Evolutionary conservation across 306 rosid species (phyloP), one percentile per base, ranked within the genome.

Genomic region (Begonia masoniana): DNA sequence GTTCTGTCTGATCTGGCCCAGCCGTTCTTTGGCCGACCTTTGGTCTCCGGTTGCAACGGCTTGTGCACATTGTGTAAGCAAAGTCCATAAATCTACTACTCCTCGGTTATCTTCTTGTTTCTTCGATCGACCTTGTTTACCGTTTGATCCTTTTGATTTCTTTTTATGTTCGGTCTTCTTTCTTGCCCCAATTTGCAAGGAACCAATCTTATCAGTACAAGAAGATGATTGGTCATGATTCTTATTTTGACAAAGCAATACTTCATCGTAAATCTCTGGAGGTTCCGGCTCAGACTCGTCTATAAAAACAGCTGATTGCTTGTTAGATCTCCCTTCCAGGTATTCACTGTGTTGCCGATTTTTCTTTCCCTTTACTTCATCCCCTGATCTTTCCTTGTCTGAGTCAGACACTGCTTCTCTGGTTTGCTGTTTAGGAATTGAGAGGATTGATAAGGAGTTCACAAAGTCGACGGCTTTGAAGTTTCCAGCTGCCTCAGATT

Each of bases 1-100:
- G 16, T 65, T 51, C 21, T 55, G 70, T 61, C 68, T 50, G 19
- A 76, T 68, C 55, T 65, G 61, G 35, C 21, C 52, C 7, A 76
- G 67, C 6, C 61, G 53, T 36, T 68, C 56, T 31, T 11, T 59
- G 12, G 75, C 68, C 35, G 60, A 54, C 12, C 35, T 58, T 15
- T 42, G 66, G 17, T 76, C 76, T 43, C 55, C 51, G 57, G 6
- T 47, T 9, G 70, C 60, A 15, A 76, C 78, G 3, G 78, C 70
- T 52, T 72, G 64, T 12, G 76, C 73, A 61, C 76, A 68, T 10
- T 65, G 67, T 54, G 51, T 76, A 16, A 72, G 52, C 43, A 72
- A 49, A 23, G 78, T 42, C 70, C 64, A 45, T n/a, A 76, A 62
- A 43, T 72, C 82, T 9, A 68, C 78, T 12, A 54, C 12, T 31